These are phyloP conservation scores for Thuja plicata DNA, from an alignment of 83 land plant genomes.

Conservation along the genomic window DNA sequence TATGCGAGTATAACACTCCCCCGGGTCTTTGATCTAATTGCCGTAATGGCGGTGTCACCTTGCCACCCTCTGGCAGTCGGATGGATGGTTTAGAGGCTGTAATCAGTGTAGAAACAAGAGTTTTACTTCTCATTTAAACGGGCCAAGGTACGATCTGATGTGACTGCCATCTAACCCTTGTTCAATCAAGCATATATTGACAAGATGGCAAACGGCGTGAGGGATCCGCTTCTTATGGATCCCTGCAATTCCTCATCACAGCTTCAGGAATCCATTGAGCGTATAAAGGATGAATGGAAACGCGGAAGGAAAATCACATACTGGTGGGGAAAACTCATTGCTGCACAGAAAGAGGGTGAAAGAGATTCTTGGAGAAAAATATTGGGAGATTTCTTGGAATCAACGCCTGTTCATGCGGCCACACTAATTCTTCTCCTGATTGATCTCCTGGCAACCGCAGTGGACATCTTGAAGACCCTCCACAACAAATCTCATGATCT, in stretches of 20 bases:
- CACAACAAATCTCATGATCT: constrained; percentile 25
- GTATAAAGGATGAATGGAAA: not conserved
- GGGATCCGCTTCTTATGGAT: not conserved
- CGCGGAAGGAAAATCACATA: not conserved
- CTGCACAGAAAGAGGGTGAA: too few relatives aligned
- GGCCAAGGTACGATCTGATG: not conserved
- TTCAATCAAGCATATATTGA: not conserved
- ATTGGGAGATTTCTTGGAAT: constrained; percentile 47
- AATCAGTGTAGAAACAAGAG: too few relatives aligned
- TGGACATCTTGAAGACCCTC: constrained; percentile 44
- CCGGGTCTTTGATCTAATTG: too few relatives aligned
- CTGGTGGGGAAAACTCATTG: not conserved
- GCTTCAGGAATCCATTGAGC: not conserved
- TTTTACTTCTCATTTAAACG: too few relatives aligned
- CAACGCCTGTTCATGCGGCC: constrained; percentile 35
- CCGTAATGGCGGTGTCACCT: too few relatives aligned
- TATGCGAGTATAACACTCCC: too few relatives aligned
- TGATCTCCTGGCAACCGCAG: constrained; percentile 54
- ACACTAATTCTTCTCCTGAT: constrained; percentile 41
- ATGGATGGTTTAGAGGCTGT: too few relatives aligned
- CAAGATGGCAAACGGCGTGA: not conserved
- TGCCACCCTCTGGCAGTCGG: too few relatives aligned
- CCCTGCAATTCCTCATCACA: not conserved
- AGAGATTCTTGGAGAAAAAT: constrained; percentile 48
- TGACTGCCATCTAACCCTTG: not conserved